Conservation (phyloP, 768 basidiomycete species). For the Termitomyces bulborhizus region DNA sequence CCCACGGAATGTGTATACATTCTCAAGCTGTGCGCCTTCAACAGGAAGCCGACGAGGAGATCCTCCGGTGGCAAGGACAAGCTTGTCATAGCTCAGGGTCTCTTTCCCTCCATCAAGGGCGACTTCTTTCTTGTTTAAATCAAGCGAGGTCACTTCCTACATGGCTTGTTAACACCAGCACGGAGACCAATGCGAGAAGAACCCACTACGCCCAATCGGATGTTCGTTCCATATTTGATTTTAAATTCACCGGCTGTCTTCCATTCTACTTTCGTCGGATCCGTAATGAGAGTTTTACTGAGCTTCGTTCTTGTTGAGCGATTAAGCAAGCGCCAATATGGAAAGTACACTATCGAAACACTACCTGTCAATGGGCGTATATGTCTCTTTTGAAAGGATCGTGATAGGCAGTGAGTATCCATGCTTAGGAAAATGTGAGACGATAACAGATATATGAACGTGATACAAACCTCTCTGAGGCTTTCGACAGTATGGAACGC, state of each 20-base stretch:
- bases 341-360: conserved; percentile 2
- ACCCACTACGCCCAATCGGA: conserved; percentile 55
- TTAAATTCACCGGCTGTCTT: conserved; percentile 67
- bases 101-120: conserved; percentile 55
- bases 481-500: conserved; percentile 75
- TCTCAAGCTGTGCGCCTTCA: conserved; percentile 65
- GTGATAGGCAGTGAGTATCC: conserved; percentile 76
- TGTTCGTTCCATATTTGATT: conserved; percentile 63
- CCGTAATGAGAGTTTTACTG: conserved; percentile 79
- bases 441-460: neutral
- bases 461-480: conserved; percentile 60
- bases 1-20: conserved; percentile 71
- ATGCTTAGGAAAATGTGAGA: conserved; percentile 36
- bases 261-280: conserved; percentile 73
- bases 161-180: conserved; percentile 1
- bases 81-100: conserved; percentile 59
- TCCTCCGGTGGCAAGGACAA: conserved; percentile 77
- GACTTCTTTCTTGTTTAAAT: conserved; percentile 57
- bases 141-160: conserved; percentile 66
- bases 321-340: neutral
- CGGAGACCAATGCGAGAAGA: neutral
- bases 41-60: conserved; percentile 71
- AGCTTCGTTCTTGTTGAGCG: conserved; percentile 65
- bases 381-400: conserved; percentile 69
- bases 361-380: conserved; percentile 82